Evolutionary conservation across 495 filamentous ascomycete genomes (phyloP), one percentile per base, ranked within the genome.

Genomic region (Aspergillus affinis): DNA sequence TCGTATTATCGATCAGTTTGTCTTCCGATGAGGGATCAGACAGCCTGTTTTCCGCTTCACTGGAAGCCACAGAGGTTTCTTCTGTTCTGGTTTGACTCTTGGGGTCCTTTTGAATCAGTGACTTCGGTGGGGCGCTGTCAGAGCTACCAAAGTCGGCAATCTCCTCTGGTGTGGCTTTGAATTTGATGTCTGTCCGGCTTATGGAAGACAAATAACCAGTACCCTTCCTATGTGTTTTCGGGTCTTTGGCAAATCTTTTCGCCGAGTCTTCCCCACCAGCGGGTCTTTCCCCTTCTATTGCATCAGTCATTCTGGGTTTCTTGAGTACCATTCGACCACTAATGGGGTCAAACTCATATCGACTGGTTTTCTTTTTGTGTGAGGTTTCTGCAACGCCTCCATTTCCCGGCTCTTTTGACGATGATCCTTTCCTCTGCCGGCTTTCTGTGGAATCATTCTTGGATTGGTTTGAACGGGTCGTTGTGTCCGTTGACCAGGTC

Each of bases 281-380:
- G 30, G 7, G n/a, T 27, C 29, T 18, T 4, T 59, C 13, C 13
- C 12, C 13, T 2, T 6, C 15, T 6, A 20, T 12, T 13, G 49
- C 10, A 56, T 64, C 45, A 1, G 51, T 47, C 12, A 48, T 47
- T 20, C 50, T 49, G 2, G 64, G 52, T 50, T 64, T 53, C 50
- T 48, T 62, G 0, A 65, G 71, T 12, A 65, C 60, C 77, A 79
- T 79, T 21, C 75, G 70, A 5, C 73, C 72, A 63, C 69, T 75
- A 41, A 79, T 72, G 8, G 77, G 77, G 41, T 79, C 77, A 41
- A 73, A 78, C 36, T 70, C 56, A 36, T 64, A 64, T 30, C 46
- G 49, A 26, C 54, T 47, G 2, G 47, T 51, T 52, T 36, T 57
- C n/a, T 46, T 19, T 15, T 58, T 57, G 2, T 55, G 26, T 0